Base-by-base conservation (phyloP, 768 basidiomycete species). In the Suillus fuscotomentosus region DNA sequence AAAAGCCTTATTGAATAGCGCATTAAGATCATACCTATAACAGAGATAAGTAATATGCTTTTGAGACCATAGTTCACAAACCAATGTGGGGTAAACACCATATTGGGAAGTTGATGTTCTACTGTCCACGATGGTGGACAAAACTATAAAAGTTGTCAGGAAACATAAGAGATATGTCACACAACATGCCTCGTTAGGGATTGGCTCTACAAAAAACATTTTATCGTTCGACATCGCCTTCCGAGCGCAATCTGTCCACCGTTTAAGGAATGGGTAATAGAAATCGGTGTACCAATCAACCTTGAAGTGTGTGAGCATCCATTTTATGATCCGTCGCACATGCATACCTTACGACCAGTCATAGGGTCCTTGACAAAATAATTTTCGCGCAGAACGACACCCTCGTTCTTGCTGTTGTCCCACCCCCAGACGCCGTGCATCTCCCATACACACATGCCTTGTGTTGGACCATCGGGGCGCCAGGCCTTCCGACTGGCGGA, bases 401-500 rank as follows among this genome's bases (percentile, higher is more conserved):
- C 88, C 65, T 86, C 81, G 15, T 87, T 76, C 69, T 87, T 89
- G 36, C 77, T 78, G 6, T 74, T 77, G 70, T 94, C 90, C 89
- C 90, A 98, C 0, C 88, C 86, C 97, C 97, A 99, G 5, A 99
- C 92, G 20, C 92, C 93, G 67, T 99, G 95, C 79, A 89, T 84
- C 70, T 92, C 89, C 95, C 95, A 97, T 4, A 95, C 68, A 71
- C 95, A 97, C 64, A 82, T 74, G 15, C 89, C 87, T 66, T 73
- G 60, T 0, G 89, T 91, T 14, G 94, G 92, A 0, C 94, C 92
- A 69, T 92, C 88, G 6, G 75, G 71, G 15, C 81, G 81, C 95
- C 94, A 96, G 0, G 84, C 89, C 36, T 84, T 88, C 51, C 79
- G 78, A 10, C 84, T 81, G 0, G 79, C 72, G 1, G 84, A 72